phyloP scores from a whole-genome alignment of 805 yeast species.

The Pichia eremophila region DNA sequence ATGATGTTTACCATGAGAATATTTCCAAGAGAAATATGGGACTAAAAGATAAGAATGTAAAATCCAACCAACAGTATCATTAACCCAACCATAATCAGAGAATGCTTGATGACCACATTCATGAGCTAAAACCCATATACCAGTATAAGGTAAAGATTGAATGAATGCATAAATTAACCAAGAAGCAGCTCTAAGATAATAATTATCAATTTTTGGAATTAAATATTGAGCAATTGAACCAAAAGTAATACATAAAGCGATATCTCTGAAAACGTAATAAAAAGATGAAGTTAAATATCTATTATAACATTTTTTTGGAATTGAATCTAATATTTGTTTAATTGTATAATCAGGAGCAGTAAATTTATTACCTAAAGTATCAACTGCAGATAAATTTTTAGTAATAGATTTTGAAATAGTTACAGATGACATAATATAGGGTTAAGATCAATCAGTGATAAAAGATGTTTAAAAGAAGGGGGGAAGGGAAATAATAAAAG shows the following conservation, averaged over 20 bases:
- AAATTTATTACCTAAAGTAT: slow-evolving; percentile 57
- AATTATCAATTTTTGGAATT: slow-evolving; percentile 41
- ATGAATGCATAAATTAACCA: slow-evolving; percentile 49
- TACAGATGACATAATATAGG: not conserved
- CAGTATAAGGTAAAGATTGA: slow-evolving; percentile 65
- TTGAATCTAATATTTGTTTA: slow-evolving; percentile 62
- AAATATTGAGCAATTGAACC: slow-evolving; percentile 46
- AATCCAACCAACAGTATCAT: slow-evolving; percentile 77
- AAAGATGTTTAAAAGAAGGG: not conserved
- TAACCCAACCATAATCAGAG: slow-evolving; percentile 59
- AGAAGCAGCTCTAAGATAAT: slow-evolving; percentile 37
- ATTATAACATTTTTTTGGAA: slow-evolving; percentile 69
- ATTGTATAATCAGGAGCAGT: slow-evolving; percentile 68
- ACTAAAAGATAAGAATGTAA: slow-evolving; percentile 71
- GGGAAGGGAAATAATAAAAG: not conserved
- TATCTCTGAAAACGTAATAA: slow-evolving; percentile 61
- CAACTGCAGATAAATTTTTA: slow-evolving; percentile 36
- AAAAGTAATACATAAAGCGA: slow-evolving; percentile 36
- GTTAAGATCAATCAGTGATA: not conserved
- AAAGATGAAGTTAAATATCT: slow-evolving; percentile 47
- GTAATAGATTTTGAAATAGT: slow-evolving; percentile 5
- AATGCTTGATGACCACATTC: slow-evolving; percentile 91
- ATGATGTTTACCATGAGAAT: slow-evolving; percentile 79
- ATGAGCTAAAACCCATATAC: slow-evolving; percentile 80
- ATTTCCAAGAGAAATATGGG: slow-evolving; percentile 85